Evolutionary conservation across 2,329 filamentous ascomycete species (phyloP).

Genomic region (Aspergillus amoenus): DNA sequence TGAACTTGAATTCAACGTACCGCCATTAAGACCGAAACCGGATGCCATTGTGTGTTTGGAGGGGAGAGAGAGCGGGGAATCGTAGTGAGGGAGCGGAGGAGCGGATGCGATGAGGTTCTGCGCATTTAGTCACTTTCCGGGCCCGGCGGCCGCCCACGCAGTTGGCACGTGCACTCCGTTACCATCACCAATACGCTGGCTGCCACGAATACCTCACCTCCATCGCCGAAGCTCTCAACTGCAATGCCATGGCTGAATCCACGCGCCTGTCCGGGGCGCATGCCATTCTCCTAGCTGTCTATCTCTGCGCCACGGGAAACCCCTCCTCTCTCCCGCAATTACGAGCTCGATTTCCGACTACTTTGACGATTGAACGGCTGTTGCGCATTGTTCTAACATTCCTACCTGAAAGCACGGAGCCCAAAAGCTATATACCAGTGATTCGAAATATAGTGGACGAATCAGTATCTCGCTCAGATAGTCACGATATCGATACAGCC

Average conservation of each 20-base stretch:
- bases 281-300: constrained; percentile 58
- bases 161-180: constrained; percentile 20
- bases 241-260: constrained; percentile 38
- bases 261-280: constrained; percentile 53
- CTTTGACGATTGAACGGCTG: constrained; percentile 53
- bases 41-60: constrained; percentile 46
- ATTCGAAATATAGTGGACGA: constrained; percentile 48
- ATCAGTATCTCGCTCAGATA: constrained; percentile 21
- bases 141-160: constrained; percentile 9
- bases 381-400: constrained; percentile 62
- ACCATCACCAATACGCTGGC: constrained; percentile 13
- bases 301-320: constrained; percentile 56
- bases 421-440: constrained; percentile 49
- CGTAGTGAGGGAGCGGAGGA: constrained; percentile 22
- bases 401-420: constrained; percentile 58
- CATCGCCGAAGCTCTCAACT: constrained; percentile 10
- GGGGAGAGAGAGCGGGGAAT: constrained; percentile 18
- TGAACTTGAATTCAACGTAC: constrained; percentile 35
- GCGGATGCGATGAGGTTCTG: constrained; percentile 33
- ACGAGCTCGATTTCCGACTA: constrained; percentile 47
- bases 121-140: constrained; percentile 22
- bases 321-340: constrained; percentile 53
- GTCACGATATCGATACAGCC: constrained; percentile 45
- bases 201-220: constrained; percentile 28
- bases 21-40: constrained; percentile 55